Conservation (phyloP, 495 filamentous ascomycete genomes). For the Xylaria cubensis region DNA sequence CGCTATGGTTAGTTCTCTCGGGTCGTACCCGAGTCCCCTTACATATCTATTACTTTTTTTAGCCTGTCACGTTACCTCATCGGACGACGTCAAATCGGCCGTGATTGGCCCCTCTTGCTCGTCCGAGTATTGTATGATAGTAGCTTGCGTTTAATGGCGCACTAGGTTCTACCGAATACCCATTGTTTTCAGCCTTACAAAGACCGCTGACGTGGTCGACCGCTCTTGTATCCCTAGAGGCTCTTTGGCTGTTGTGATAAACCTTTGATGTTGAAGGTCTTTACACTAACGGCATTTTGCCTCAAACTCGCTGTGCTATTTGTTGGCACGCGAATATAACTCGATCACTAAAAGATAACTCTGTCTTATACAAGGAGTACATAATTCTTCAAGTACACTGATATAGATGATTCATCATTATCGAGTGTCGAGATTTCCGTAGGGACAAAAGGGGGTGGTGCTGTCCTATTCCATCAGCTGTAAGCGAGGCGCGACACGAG, state of each 20-base stretch:
- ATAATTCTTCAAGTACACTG: background rate
- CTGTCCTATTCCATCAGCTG: background rate
- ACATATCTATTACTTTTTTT: background rate
- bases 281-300: background rate
- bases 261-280: background rate
- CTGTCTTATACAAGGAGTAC: background rate
- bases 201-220: conserved; percentile 17
- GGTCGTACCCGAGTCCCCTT: conserved; percentile 1
- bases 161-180: background rate
- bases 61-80: background rate
- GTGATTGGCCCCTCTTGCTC: conserved; percentile 5
- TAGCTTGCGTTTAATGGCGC: background rate
- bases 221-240: background rate
- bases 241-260: background rate
- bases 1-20: background rate
- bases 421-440: no score
- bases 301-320: background rate
- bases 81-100: background rate
- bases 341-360: background rate
- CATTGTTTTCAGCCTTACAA: conserved; percentile 13
- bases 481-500: conserved; percentile 5
- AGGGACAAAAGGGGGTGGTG: background rate
- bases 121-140: background rate
- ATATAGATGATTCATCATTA: background rate
- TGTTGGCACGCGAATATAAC: background rate